Evolutionary conservation across 1,284 basidiomycete genomes (phyloP), one percentile per base, ranked within the genome.

Genomic region (Cutaneotrichosporon sp.): DNA sequence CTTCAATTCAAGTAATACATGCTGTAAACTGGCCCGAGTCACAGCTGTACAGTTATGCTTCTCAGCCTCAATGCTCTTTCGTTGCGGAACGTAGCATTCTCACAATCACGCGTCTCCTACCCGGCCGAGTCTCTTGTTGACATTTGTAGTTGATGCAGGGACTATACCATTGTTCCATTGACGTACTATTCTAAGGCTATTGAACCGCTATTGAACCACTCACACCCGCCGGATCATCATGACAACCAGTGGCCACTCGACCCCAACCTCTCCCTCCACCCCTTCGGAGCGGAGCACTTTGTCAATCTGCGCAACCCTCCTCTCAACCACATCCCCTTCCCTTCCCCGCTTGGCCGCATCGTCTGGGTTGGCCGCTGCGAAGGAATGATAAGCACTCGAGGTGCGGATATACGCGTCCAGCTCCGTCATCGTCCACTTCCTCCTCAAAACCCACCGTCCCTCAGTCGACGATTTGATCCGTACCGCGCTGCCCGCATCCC

Each of bases 241-340:
- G 65, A 90, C 69, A 13, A 88, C 88, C 60, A 91, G 71, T 4
- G 89, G 89, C 89, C 89, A 91, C 71, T 89, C 89, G 4, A 90
- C 83, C 38, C 84, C 83, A 2, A 91, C 76, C 18, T 40, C 62
- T 22, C 36, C 32, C 5, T 34, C 36, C 4, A 57, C 79, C 18
- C 81, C 79, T 1, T 78, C 67, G 50, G 76, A 78, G 38, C 78
- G 79, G n/a, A 82, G 81, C 59, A 83, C 82, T 58, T 82, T 80
- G 65, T 76, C 75, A 58, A 90, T 73, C 61, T 80, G 73, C 64
- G 82, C 83, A 82, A 86, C 84, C 66, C 90, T 87, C 10, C 88
- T 81, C 64, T 85, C 81, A 4, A 87, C 86, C 31, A 91, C 84
- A 73, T 89, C 87, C 2, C 89, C 88, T 5, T 65, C 58, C 21